Base-by-base conservation (phyloP, 2,329 filamentous ascomycete genomes). In the Thielaviopsis punctulata region DNA sequence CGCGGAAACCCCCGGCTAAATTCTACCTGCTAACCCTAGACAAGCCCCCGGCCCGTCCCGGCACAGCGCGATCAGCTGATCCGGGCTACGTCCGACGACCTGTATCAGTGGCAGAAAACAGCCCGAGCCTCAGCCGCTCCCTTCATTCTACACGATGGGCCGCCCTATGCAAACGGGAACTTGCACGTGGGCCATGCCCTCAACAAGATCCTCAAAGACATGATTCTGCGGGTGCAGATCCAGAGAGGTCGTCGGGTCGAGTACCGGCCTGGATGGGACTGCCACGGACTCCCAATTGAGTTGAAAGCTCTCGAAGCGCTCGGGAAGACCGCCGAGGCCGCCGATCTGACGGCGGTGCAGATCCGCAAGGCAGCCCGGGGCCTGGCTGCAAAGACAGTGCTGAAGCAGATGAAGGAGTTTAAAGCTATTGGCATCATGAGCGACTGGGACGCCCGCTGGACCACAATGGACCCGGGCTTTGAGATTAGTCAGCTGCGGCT, bases 191-290 rank as follows among this genome's bases (percentile, higher is more conserved):
- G 92, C 2, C 92, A 98, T 71, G 88, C 92, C 33, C 71, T 98
- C 62, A 98, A 98, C 68, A 98, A 98, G 69, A 83, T 96, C 59
- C 73, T 95, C 55, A 98, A 98, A 70, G 92, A 98, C 66, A 85
- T 96, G 61, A 86, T 94, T 56, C 74, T 88, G 59, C 79, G 92
- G 41, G 80, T 83, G 56, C 80, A 95, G 68, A 70, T 96, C 55
- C 79, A 85, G 56, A 76, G 82, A 62, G 92, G 73, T 59, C 81
- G 77, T 59, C 74, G 78, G 56, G 81, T 96, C 30, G 73, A 80
- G 39, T 98, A 93, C 62, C 73, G 88, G 15, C 92, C 92, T 2
- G 90, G 92, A 45, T 98, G 92, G 92, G 93, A 98, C 64, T 98
- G 92, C 59, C 92, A 98, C 70, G 92, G 92, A 0, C 74, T 98